Evolutionary conservation across 345 rosid genomes (phyloP), one percentile per base, ranked within the genome.

Genomic region (Pseudoturritis turrita): DNA sequence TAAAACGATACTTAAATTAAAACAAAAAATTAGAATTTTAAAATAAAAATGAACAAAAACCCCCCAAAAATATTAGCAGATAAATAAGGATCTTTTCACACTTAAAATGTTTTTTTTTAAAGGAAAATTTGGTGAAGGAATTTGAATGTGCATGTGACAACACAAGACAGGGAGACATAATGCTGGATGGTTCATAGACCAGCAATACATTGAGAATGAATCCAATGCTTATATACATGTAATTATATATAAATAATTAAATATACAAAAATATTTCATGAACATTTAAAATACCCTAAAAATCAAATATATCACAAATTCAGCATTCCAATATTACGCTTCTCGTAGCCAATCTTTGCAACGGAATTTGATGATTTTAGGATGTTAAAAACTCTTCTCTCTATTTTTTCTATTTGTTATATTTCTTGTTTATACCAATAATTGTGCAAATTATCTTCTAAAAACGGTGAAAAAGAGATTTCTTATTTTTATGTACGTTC

Each of bases 111-210:
- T 41, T 43, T 44, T 43, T 44, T 4, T n/a, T 7, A 1, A 3
- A 29, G 14, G 10, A n/a, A 60, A 61, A 52, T 10, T 23, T 55
- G 26, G 46, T 65, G 19, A 39, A 22, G 15, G 23, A 29, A 41
- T 29, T 22, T 45, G 29, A 51, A 59, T 60, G 55, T 43, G 73
- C 73, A 67, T 60, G 78, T 75, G 73, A 35, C 49, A 59, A 60
- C 23, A 58, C 19, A 29, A 6, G 41, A 68, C 73, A 60, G 37
- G 41, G 61, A 56, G 72, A 74, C 77, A 73, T 7, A 46, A 49
- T 65, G 72, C 60, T 73, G 70, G 65, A 73, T 53, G 45, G 33
- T 64, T 23, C 33, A 15, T 55, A 64, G 57, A 13, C 71, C 56
- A 63, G 50, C 41, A 10, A 17, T 55, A 45, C 41, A 64, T 46